Conservation (phyloP, 345 rosid genomes). For the Brassica nigra region DNA sequence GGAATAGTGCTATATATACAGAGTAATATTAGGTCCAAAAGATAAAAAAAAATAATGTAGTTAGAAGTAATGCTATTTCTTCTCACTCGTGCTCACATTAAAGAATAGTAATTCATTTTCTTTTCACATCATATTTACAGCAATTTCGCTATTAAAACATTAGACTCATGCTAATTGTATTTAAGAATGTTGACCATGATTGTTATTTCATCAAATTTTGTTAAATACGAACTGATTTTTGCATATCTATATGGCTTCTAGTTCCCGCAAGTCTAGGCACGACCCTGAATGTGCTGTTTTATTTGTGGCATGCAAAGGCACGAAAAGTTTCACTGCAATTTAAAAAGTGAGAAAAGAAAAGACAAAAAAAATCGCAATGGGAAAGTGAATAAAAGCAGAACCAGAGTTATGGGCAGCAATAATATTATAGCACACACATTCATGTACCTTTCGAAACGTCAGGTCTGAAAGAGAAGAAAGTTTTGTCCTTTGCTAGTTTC, state of each 20-base stretch:
- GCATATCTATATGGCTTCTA: not conserved
- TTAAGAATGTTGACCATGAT: not conserved
- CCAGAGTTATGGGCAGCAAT: slow-evolving; percentile 33
- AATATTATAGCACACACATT: not conserved
- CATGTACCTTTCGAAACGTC: not conserved
- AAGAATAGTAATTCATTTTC: not conserved
- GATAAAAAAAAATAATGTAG: too few species aligned
- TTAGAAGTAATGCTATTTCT: not conserved
- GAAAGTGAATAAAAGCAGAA: slow-evolving; percentile 29
- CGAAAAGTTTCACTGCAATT: slow-evolving; percentile 13
- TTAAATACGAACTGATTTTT: not conserved
- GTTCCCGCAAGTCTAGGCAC: not conserved
- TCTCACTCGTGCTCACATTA: not conserved
- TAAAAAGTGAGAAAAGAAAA: not conserved
- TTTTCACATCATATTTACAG: not conserved
- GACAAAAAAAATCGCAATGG: slow-evolving; percentile 14
- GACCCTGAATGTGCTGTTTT: slow-evolving; percentile 23
- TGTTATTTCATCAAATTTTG: not conserved
- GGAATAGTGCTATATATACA: too few species aligned
- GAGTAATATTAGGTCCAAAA: not conserved
- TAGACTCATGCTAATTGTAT: too few species aligned
- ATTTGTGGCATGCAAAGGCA: slow-evolving; percentile 30
- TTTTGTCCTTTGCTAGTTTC: slow-evolving; percentile 41
- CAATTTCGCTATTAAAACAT: not conserved
- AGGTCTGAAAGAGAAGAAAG: not conserved